A percentile compares a stretch with the other conserved stretches of the same genome.
These are phyloP conservation scores for Phoma sp. DNA, from an alignment of 2,329 filamentous ascomycete species.

Conservation along the genomic window DNA sequence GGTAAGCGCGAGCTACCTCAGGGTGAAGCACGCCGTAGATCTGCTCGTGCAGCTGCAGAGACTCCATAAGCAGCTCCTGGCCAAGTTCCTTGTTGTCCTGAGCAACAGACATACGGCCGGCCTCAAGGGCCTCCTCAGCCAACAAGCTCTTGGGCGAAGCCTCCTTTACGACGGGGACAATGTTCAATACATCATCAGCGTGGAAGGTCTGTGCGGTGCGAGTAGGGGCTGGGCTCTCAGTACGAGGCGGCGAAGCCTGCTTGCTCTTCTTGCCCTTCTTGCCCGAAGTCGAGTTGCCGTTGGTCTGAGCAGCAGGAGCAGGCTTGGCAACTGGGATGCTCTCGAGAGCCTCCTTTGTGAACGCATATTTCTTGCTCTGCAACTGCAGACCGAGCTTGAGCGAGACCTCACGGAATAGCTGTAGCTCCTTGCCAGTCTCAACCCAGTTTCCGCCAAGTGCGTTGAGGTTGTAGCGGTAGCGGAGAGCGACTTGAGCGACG, in stretches of 20 bases:
- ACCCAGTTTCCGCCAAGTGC: constrained; percentile 70
- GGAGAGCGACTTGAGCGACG: constrained; percentile 70
- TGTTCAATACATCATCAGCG: constrained; percentile 85
- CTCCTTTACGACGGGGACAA: constrained; percentile 95
- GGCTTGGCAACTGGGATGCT: constrained; percentile 25
- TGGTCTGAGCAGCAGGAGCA: constrained; percentile 30
- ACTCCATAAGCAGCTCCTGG: constrained; percentile 94
- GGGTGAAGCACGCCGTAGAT: constrained; percentile 98
- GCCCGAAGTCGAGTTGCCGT: constrained; percentile 47
- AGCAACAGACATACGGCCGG: constrained; percentile 92
- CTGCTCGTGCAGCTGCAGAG: constrained; percentile 93
- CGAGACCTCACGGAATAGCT: constrained; percentile 86
- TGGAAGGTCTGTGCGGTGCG: constrained; percentile 69
- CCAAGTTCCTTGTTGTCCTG: constrained; percentile 95
- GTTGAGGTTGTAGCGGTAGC: constrained; percentile 76
- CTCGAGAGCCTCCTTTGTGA: constrained; percentile 54
- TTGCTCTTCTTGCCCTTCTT: constrained; percentile 65
- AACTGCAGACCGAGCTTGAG: constrained; percentile 91
- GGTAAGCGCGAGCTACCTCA: constrained; percentile 94
- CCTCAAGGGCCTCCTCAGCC: constrained; percentile 94
- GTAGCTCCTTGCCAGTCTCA: constrained; percentile 71
- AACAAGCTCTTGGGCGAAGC: constrained; percentile 87
- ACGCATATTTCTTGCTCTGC: constrained; percentile 76
- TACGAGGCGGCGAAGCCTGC: constrained; percentile 56
- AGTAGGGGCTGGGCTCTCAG: constrained; percentile 51